Evolutionary conservation across 805 yeast species (phyloP).

Genomic region (Metschnikowia gelsemii): DNA sequence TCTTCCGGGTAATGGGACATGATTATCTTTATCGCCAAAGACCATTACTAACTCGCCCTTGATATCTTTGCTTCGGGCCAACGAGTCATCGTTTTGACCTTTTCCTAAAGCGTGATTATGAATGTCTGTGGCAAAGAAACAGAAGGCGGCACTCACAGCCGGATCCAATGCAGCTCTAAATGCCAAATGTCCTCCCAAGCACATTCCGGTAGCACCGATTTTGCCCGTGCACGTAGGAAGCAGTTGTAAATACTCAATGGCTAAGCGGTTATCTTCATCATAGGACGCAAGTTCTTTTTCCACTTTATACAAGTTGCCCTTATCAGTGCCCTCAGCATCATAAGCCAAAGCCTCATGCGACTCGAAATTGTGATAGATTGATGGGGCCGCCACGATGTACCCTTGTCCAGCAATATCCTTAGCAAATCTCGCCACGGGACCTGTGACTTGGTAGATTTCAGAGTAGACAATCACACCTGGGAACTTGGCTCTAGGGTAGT

Average conservation of each 20-base stretch:
- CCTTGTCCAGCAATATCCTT: conserved; percentile 79
- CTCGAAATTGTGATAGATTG: conserved; percentile 74
- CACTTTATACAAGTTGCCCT: conserved; percentile 65
- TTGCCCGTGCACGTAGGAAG: conserved; percentile 67
- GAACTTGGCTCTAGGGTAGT: conserved; percentile 74
- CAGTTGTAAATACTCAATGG: conserved; percentile 58
- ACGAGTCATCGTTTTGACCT: conserved; percentile 64
- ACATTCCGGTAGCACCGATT: conserved; percentile 84
- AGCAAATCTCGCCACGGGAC: conserved; percentile 78
- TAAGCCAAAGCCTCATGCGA: conserved; percentile 63
- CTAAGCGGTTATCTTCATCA: conserved; percentile 68
- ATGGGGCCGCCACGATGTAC: conserved; percentile 74
- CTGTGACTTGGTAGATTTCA: conserved; percentile 80
- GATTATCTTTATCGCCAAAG: conserved; percentile 77
- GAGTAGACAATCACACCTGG: conserved; percentile 80
- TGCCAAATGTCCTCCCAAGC: conserved; percentile 82
- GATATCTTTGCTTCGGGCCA: conserved; percentile 54
- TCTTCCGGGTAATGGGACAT: conserved; percentile 76
- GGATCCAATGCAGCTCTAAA: conserved; percentile 65
- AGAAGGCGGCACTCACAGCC: conserved; percentile 63
- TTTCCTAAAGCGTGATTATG: conserved; percentile 66
- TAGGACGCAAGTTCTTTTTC: conserved; percentile 68
- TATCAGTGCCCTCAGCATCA: conserved; percentile 72
- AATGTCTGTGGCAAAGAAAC: conserved; percentile 80
- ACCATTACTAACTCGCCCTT: conserved; percentile 63